Conservation (phyloP, 2,329 filamentous ascomycete genomes). For the Juglanconis oblonga region DNA sequence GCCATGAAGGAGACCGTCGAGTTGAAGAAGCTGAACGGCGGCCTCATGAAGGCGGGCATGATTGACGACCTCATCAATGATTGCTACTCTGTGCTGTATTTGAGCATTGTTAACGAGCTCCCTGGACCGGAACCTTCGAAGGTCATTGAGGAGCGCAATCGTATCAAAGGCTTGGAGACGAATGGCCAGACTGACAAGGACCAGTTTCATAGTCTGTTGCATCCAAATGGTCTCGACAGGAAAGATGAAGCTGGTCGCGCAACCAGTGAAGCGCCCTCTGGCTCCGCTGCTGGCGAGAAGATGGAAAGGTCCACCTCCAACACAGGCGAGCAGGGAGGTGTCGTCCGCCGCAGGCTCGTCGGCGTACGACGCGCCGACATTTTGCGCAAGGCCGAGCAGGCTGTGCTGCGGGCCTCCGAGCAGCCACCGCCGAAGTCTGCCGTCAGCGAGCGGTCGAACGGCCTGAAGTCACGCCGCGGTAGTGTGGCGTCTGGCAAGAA, state of each 20-base stretch:
- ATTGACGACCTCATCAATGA: slow-evolving; percentile 96
- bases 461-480: slow-evolving; percentile 47
- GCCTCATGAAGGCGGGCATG: slow-evolving; percentile 76
- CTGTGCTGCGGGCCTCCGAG: slow-evolving; percentile 49
- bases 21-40: slow-evolving; percentile 73
- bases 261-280: slow-evolving; percentile 17
- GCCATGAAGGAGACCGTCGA: slow-evolving; percentile 59
- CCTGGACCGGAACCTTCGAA: slow-evolving; percentile 47
- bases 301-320: slow-evolving; percentile 35
- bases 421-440: slow-evolving; percentile 40
- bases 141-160: slow-evolving; percentile 42
- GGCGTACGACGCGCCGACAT: slow-evolving; percentile 56
- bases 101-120: slow-evolving; percentile 60
- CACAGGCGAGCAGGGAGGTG: slow-evolving; percentile 31
- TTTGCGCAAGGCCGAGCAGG: slow-evolving; percentile 60
- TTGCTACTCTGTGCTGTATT: slow-evolving; percentile 76
- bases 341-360: slow-evolving; percentile 35
- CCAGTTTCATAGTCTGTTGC: slow-evolving; percentile 23
- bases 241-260: slow-evolving; percentile 8
- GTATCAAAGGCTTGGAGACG: slow-evolving; percentile 38
- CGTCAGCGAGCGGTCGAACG: slow-evolving; percentile 17
- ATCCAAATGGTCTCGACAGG: slow-evolving; percentile 20
- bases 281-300: slow-evolving; percentile 30
- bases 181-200: slow-evolving; percentile 28
- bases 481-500: slow-evolving; percentile 46